Conservation (phyloP, 2,329 filamentous ascomycete genomes). For the Sclerotinia glacialis region DNA sequence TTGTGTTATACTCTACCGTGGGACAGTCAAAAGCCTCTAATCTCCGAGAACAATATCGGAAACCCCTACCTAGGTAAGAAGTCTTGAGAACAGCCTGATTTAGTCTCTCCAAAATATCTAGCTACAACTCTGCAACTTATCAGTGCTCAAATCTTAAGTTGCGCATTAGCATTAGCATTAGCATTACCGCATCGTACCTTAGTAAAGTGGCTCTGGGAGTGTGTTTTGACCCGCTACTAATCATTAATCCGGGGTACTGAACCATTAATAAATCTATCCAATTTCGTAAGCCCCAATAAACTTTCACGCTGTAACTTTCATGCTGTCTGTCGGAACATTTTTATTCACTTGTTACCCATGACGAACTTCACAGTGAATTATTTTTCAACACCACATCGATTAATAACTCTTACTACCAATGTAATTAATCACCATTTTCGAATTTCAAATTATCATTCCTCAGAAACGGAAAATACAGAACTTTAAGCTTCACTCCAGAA, state of each 20-base stretch:
- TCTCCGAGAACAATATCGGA: background rate
- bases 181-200: background rate
- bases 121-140: background rate
- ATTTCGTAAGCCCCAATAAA: background rate
- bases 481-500: background rate
- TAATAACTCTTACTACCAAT: background rate
- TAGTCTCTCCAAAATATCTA: background rate
- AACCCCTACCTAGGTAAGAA: no score
- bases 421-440: background rate
- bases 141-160: background rate
- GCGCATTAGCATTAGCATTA: background rate
- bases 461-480: no score
- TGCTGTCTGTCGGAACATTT: conserved; percentile 6
- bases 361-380: conserved; percentile 3
- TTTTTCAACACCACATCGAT: background rate
- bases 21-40: background rate
- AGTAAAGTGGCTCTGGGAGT: conserved; percentile 9
- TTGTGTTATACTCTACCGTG: background rate
- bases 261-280: background rate
- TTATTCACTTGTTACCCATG: conserved; percentile 5
- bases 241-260: conserved; percentile 9
- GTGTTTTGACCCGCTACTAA: background rate
- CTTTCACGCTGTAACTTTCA: background rate
- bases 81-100: no score
- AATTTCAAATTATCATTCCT: background rate